Conservation (phyloP, 768 basidiomycete genomes). For the Sistotremastrum suecicum region DNA sequence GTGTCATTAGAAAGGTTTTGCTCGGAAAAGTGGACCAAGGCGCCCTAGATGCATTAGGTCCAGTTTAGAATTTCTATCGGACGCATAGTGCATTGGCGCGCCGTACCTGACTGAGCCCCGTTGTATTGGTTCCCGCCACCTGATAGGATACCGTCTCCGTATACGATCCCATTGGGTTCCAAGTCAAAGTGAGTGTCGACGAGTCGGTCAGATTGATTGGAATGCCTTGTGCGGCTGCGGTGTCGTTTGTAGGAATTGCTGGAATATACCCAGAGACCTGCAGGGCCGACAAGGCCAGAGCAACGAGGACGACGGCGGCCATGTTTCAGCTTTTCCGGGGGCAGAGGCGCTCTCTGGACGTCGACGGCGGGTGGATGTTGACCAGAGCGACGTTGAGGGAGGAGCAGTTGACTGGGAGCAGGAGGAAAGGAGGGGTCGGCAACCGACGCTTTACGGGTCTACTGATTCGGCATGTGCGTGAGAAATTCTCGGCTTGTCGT, state of each 20-base stretch:
- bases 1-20: slow-evolving; percentile 29
- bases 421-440: too few species aligned
- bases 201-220: slow-evolving; percentile 40
- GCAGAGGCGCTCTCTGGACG: too few species aligned
- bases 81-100: background rate
- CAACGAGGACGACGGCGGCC: slow-evolving; percentile 1
- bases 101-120: slow-evolving; percentile 42
- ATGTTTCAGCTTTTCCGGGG: background rate
- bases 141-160: slow-evolving; percentile 45
- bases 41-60: slow-evolving; percentile 38
- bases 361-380: too few species aligned
- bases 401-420: too few species aligned
- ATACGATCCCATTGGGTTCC: slow-evolving; percentile 43
- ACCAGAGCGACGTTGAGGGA: too few species aligned
- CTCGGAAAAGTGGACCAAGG: slow-evolving; percentile 75
- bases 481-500: too few species aligned
- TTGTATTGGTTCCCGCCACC: slow-evolving; percentile 34
- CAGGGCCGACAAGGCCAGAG: slow-evolving; percentile 2
- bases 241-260: slow-evolving; percentile 57
- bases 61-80: slow-evolving; percentile 1
- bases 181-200: slow-evolving; percentile 45
- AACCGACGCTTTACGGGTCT: too few species aligned
- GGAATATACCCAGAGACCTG: slow-evolving; percentile 45
- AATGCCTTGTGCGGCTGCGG: slow-evolving; percentile 25
- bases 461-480: too few species aligned